Evolutionary conservation across 2,329 filamentous ascomycete genomes (phyloP).

Genomic region (Pseudodiploospora longispora): DNA sequence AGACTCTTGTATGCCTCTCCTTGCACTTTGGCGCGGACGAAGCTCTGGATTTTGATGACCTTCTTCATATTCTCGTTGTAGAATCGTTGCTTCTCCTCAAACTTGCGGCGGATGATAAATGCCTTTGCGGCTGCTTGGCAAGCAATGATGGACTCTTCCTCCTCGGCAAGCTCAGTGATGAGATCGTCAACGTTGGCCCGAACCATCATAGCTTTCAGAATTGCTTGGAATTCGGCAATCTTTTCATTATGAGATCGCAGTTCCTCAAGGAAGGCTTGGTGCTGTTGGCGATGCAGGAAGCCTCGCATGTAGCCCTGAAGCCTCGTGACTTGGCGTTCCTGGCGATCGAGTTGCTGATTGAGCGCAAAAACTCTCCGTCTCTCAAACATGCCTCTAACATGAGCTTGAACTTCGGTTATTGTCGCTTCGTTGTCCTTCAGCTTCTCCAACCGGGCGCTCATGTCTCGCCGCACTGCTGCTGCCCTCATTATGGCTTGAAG

Average conservation of each 20-base stretch:
- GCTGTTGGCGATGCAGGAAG: slow-evolving; percentile 52
- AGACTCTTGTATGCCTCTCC: slow-evolving; percentile 97
- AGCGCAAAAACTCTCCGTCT: slow-evolving; percentile 42
- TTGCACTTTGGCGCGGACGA: slow-evolving; percentile 88
- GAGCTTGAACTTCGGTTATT: slow-evolving; percentile 47
- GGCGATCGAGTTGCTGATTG: slow-evolving; percentile 46
- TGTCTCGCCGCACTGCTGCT: slow-evolving; percentile 42
- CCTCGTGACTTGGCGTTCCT: slow-evolving; percentile 47
- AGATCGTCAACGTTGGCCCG: slow-evolving; percentile 66
- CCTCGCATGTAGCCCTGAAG: slow-evolving; percentile 64
- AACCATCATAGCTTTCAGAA: slow-evolving; percentile 70
- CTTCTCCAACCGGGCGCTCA: slow-evolving; percentile 39
- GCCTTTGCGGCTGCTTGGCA: slow-evolving; percentile 70
- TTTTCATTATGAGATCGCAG: slow-evolving; percentile 61
- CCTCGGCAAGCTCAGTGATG: slow-evolving; percentile 69
- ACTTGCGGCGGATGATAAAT: slow-evolving; percentile 63
- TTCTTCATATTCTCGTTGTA: slow-evolving; percentile 98
- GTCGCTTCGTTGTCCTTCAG: slow-evolving; percentile 38
- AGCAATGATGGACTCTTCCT: slow-evolving; percentile 68
- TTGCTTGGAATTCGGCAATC: slow-evolving; percentile 63
- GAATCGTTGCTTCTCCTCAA: slow-evolving; percentile 77
- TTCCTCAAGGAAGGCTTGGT: slow-evolving; percentile 56
- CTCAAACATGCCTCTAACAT: slow-evolving; percentile 53
- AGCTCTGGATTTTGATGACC: slow-evolving; percentile 97
- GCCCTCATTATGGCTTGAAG: slow-evolving; percentile 49